Evolutionary conservation across 116 monocot species (phyloP).

Genomic region (Phalaenopsis hybrid): DNA sequence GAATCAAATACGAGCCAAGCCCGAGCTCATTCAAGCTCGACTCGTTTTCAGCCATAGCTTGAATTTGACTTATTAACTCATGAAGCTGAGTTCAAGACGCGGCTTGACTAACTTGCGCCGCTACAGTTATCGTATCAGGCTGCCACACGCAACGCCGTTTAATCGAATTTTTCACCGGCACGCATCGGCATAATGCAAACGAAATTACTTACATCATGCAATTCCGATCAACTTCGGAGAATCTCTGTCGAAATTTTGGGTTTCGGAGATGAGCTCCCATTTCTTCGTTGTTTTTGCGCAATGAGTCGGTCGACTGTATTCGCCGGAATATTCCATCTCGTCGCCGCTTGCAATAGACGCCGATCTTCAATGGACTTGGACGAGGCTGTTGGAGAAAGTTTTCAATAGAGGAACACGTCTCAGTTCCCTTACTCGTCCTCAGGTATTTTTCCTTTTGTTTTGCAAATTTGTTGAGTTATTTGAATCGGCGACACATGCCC

Average conservation of each 20-base stretch:
- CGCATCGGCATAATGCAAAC: no score
- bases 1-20: no score
- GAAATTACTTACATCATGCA: not conserved
- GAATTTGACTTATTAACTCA: no score
- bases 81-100: no score
- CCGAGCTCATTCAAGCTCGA: no score
- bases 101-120: no score
- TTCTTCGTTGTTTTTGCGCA: not conserved
- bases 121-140: no score
- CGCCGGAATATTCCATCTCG: not conserved
- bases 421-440: not conserved
- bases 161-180: not conserved
- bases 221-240: not conserved
- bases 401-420: not conserved
- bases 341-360: not conserved
- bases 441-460: not conserved
- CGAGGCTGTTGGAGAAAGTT: not conserved
- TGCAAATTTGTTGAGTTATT: not conserved
- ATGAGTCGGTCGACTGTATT: not conserved
- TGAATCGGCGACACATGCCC: not conserved
- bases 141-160: not conserved
- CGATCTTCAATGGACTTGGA: not conserved
- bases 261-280: not conserved
- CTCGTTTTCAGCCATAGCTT: no score
- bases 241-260: not conserved